Conservation (phyloP, 169 alveolate species). For the Plasmodium adleri region DNA sequence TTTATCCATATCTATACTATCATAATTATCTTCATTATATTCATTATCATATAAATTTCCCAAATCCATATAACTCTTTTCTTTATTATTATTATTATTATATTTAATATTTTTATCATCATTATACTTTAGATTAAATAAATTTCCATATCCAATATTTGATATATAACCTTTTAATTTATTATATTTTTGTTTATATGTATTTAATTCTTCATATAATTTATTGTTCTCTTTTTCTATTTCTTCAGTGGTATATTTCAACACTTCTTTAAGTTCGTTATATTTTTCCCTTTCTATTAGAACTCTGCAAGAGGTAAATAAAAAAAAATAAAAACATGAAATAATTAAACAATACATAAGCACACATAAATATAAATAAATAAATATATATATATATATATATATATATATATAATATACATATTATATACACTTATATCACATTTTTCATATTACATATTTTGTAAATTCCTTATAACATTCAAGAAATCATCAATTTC, state of each 20-base stretch:
- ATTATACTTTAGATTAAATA: slow-evolving; percentile 24
- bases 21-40: slow-evolving; percentile 14
- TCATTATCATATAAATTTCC: neutral
- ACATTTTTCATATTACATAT: slow-evolving; percentile 41
- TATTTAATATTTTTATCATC: slow-evolving; percentile 13
- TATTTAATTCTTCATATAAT: slow-evolving; percentile 61
- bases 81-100: neutral
- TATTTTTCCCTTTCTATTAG: slow-evolving; percentile 63
- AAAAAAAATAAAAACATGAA: slow-evolving; percentile 3
- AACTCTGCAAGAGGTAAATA: slow-evolving; percentile 23
- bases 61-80: too few relatives aligned
- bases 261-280: slow-evolving; percentile 57
- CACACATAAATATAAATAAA: slow-evolving; percentile 5
- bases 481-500: slow-evolving; percentile 56
- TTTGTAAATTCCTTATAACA: slow-evolving; percentile 70
- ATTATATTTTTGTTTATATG: slow-evolving; percentile 48
- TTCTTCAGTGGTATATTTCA: slow-evolving; percentile 71
- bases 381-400: neutral
- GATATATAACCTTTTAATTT: slow-evolving; percentile 50
- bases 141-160: slow-evolving; percentile 72
- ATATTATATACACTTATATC: neutral
- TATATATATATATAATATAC: neutral
- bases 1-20: slow-evolving; percentile 1
- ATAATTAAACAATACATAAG: neutral
- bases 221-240: slow-evolving; percentile 67